These are phyloP conservation scores for Phialocephala subalpina DNA, from an alignment of 2,329 filamentous ascomycete genomes.

Conservation along the genomic window DNA sequence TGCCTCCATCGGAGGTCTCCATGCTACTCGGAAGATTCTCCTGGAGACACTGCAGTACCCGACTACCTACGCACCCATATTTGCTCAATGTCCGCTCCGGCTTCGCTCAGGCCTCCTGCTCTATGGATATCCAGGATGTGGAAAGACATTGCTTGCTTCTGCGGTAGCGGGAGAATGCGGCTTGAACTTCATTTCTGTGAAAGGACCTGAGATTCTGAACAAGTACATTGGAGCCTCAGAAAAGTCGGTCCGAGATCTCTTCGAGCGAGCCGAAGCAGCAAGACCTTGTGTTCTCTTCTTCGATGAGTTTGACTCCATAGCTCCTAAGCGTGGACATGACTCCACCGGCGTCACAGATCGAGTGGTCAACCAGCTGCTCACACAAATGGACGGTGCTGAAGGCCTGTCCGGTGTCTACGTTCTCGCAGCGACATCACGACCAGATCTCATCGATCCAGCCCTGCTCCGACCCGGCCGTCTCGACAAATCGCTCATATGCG, in stretches of 20 bases:
- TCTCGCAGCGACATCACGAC: slow-evolving; percentile 89
- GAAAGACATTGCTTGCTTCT: slow-evolving; percentile 93
- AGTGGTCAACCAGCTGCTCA: slow-evolving; percentile 97
- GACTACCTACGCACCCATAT: slow-evolving; percentile 97
- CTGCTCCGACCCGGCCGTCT: slow-evolving; percentile 89
- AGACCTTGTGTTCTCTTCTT: slow-evolving; percentile 97
- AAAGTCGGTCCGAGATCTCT: slow-evolving; percentile 94
- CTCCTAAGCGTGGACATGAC: slow-evolving; percentile 95
- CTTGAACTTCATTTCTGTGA: slow-evolving; percentile 98
- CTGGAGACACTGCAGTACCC: slow-evolving; percentile 96
- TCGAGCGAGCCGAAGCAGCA: slow-evolving; percentile 90
- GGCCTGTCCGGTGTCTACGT: slow-evolving; percentile 96
- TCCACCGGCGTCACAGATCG: slow-evolving; percentile 98
- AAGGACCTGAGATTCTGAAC: slow-evolving; percentile 97
- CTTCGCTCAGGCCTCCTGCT: slow-evolving; percentile 90
- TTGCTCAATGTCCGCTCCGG: slow-evolving; percentile 93
- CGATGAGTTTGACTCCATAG: slow-evolving; percentile 98
- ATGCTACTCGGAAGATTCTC: slow-evolving; percentile 86
- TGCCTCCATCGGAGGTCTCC: slow-evolving; percentile 87
- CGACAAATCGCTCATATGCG: slow-evolving; percentile 92
- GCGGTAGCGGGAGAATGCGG: slow-evolving; percentile 98
- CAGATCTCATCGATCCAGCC: slow-evolving; percentile 95
- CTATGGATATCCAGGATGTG: slow-evolving; percentile 95
- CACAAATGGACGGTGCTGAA: slow-evolving; percentile 98
- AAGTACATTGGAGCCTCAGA: slow-evolving; percentile 99